Percentiles rank a stretch among this genome's conserved stretches.
Conservation (phyloP, 345 rosid genomes). For the Eucalyptus cloeziana region DNA sequence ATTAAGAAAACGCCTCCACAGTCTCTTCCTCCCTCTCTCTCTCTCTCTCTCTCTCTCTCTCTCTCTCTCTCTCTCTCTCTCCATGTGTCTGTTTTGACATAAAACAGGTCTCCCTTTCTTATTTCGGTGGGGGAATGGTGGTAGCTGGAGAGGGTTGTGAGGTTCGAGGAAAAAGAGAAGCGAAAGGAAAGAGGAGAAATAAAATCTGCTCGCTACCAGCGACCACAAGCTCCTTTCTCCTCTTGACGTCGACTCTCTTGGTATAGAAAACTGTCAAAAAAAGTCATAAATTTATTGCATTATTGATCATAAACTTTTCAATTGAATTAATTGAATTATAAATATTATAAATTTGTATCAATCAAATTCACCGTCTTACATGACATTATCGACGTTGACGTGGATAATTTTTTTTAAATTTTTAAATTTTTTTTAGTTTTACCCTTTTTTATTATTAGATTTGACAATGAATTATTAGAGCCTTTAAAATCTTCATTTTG, state of each 20-base stretch:
- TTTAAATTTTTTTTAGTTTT: too few species aligned
- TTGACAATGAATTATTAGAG: too few species aligned
- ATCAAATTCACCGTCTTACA: rapidly evolving
- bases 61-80: too few species aligned
- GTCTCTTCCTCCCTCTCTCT: neutral
- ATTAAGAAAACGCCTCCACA: neutral
- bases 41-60: neutral
- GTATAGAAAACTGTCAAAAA: too few species aligned
- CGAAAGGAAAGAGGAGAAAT: too few species aligned
- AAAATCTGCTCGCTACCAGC: neutral
- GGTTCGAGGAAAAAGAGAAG: neutral
- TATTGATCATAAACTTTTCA: rapidly evolving
- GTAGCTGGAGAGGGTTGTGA: neutral
- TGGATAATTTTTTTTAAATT: too few species aligned
- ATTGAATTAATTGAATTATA: too few species aligned
- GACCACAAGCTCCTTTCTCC: neutral
- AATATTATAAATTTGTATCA: too few species aligned
- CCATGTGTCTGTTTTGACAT: neutral
- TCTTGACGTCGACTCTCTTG: neutral
- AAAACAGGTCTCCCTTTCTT: neutral
- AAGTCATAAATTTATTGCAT: too few species aligned
- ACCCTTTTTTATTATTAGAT: too few species aligned
- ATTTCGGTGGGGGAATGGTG: neutral
- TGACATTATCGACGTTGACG: rapidly evolving
- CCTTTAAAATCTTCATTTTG: too few species aligned